phyloP scores from a whole-genome alignment of 139 green algal genomes.

The Chlamydomonas incerta region DNA sequence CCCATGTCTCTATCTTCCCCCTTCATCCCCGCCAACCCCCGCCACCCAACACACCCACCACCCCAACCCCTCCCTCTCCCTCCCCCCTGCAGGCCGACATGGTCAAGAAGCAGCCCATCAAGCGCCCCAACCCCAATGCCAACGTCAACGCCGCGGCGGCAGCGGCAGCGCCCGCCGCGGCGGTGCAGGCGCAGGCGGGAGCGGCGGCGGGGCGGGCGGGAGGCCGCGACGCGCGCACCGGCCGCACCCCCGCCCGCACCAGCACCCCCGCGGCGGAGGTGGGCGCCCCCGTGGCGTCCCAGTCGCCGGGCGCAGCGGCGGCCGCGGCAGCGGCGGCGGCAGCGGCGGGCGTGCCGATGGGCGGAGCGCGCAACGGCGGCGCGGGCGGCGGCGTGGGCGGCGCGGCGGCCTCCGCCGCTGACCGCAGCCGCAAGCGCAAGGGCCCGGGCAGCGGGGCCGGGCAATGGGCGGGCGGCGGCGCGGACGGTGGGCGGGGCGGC shows the following conservation, averaged over 20 bases:
- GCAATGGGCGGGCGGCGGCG: neutral
- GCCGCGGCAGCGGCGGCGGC: neutral
- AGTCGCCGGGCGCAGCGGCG: neutral
- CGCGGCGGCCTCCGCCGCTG: neutral
- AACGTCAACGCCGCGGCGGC: neutral
- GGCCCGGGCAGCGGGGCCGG: too few relatives aligned
- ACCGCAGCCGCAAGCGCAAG: conserved; percentile 13
- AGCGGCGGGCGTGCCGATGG: neutral
- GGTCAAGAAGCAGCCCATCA: conserved; percentile 48
- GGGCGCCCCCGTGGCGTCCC: neutral
- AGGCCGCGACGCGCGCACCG: neutral
- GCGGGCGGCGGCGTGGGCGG: neutral
- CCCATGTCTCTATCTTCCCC: too few relatives aligned
- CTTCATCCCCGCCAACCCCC: too few relatives aligned
- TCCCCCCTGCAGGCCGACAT: conserved; percentile 41
- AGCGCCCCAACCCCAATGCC: conserved; percentile 17
- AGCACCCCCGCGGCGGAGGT: too few relatives aligned
- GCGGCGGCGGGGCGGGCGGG: neutral
- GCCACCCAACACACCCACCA: too few relatives aligned
- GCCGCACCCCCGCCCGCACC: neutral
- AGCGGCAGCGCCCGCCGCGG: neutral
- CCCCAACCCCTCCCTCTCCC: neutral
- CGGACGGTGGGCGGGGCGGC: too few relatives aligned
- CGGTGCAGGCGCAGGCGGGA: neutral
- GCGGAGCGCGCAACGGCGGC: neutral